Evolutionary conservation across 805 yeast species (phyloP).

Genomic region (Starmerella bombi): DNA sequence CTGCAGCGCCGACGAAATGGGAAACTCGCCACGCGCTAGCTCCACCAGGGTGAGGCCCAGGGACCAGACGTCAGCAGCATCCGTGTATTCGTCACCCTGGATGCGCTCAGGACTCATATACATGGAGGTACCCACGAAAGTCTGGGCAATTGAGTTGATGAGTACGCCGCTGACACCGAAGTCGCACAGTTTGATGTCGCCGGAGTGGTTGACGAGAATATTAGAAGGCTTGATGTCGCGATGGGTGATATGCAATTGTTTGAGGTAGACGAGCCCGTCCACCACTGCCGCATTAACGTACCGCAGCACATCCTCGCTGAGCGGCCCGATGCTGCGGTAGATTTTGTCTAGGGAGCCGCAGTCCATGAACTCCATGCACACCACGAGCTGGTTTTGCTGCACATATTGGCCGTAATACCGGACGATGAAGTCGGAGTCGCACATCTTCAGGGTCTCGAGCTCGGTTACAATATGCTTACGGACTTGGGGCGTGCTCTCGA

Average conservation of each 20-base stretch:
- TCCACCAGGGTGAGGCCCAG: conserved; percentile 83
- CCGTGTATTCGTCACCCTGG: conserved; percentile 84
- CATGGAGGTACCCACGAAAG: conserved; percentile 95
- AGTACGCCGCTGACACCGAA: conserved; percentile 92
- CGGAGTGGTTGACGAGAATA: conserved; percentile 72
- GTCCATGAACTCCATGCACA: conserved; percentile 93
- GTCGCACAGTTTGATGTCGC: conserved; percentile 85
- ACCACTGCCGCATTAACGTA: conserved; percentile 65
- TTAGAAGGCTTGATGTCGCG: conserved; percentile 94
- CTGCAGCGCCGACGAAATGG: conserved; percentile 26
- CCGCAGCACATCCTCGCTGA: conserved; percentile 56
- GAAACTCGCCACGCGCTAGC: conserved; percentile 71
- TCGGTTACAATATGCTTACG: conserved; percentile 81
- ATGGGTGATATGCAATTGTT: conserved; percentile 79
- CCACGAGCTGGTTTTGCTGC: conserved; percentile 55
- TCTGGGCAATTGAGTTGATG: conserved; percentile 88
- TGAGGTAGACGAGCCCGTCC: conserved; percentile 68
- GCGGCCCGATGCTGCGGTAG: conserved; percentile 43
- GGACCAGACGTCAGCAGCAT: conserved; percentile 97
- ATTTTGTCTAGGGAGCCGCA: conserved; percentile 85
- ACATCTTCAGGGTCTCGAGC: conserved; percentile 78
- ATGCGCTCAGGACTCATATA: conserved; percentile 97
- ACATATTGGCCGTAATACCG: conserved; percentile 86
- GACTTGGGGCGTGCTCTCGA: conserved; percentile 66
- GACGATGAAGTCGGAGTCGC: conserved; percentile 65